Evolutionary conservation across 257 asterid genomes (phyloP).

Genomic region (Misopates orontium): DNA sequence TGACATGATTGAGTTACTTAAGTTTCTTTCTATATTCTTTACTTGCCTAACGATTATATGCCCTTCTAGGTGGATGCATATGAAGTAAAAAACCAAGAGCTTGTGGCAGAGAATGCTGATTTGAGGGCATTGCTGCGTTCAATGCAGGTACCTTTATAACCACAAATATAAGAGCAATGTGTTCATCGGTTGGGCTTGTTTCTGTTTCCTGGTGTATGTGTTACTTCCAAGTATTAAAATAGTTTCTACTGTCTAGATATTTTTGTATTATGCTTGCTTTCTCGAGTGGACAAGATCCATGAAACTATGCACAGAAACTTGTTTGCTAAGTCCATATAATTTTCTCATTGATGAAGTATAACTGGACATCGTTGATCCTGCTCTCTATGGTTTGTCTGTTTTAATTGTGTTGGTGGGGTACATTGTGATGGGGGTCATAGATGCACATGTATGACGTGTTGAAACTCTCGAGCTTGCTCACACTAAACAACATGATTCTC

Average conservation of each 20-base stretch:
- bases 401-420: neutral
- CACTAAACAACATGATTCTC: no score
- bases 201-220: conserved; percentile 6
- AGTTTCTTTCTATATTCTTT: conserved; percentile 12
- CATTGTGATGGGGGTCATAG: no score
- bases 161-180: neutral
- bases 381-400: neutral
- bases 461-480: no score
- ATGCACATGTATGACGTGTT: no score
- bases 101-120: conserved; percentile 89
- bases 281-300: neutral
- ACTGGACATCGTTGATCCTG: neutral
- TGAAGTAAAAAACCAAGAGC: conserved; percentile 94
- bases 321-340: neutral
- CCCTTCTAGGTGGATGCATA: conserved; percentile 84
- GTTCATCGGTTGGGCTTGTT: neutral
- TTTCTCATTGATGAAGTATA: neutral
- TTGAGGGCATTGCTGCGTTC: conserved; percentile 90
- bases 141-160: conserved; percentile 66
- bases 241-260: neutral
- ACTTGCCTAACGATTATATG: conserved; percentile 22
- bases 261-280: neutral
- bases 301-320: neutral
- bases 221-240: conserved; percentile 5
- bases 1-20: conserved; percentile 26